Evolutionary conservation across 2,329 filamentous ascomycete species (phyloP), one percentile per base, ranked within the genome.

Genomic region (Dothistroma pini): DNA sequence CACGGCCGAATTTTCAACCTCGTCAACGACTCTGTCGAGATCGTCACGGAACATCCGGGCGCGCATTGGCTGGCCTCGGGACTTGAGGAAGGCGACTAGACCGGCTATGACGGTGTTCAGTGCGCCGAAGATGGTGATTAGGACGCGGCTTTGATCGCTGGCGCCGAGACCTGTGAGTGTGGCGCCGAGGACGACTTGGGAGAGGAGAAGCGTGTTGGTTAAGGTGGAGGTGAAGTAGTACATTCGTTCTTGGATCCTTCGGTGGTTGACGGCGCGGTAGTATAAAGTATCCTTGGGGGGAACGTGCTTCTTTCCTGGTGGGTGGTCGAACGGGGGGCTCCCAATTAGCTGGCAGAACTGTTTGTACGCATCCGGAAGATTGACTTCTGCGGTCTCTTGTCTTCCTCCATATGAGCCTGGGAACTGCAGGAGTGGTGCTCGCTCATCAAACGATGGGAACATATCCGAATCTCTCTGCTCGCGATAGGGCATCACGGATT

Each of bases 71-170:
- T 77, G 76, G 0, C 75, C 76, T 12, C 75, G 69, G 6, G 71
- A 73, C 60, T 77, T 77, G 16, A 78, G 61, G 59, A 77, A 77
- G 5, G 76, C 75, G 3, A 77, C 71, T 10, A 77, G 59, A 4
- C 76, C 76, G 2, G 76, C 75, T 48, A 77, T 77, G 61, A 77
- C 71, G 3, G 76, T 78, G 58, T 77, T 78, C 31, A 75, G 34
- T 1, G 75, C 75, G 6, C 76, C 75, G 56, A 78, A 76, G 4
- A 76, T 63, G 2, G 75, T 77, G 57, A 78, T 76, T 1, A 77
- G 65, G 14, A 75, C 68, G 22, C 72, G 71, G 41, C 71, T 73
- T 1, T 69, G 70, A 53, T 73, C 67, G 35, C 68, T 71, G 1
- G 75, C 76, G 4, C 75, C 76, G 4, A 77, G 69, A 0, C 68